Percentiles rank a stretch among this genome's conserved stretches.
These are phyloP conservation scores for Peribolospora kevripleyi DNA, from an alignment of 768 basidiomycete genomes.

Conservation along the genomic window DNA sequence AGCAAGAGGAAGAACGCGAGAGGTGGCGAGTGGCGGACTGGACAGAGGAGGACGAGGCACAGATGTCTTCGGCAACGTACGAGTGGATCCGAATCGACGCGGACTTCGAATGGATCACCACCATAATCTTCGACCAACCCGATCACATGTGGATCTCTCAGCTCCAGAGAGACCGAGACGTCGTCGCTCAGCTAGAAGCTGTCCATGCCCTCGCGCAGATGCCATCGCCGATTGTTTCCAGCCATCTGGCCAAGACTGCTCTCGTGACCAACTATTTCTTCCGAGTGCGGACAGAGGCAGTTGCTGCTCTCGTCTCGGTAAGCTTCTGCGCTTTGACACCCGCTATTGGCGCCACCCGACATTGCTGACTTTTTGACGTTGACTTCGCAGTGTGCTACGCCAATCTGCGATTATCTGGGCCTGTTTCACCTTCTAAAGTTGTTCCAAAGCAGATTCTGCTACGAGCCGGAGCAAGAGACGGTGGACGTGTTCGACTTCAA, in stretches of 20 bases:
- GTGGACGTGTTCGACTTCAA: conserved; percentile 64
- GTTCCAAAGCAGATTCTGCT: conserved; percentile 66
- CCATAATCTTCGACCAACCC: conserved; percentile 72
- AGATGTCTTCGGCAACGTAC: conserved; percentile 86
- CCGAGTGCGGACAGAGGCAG: conserved; percentile 86
- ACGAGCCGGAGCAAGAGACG: conserved; percentile 29
- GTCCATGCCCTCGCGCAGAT: conserved; percentile 44
- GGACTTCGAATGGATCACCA: conserved; percentile 97
- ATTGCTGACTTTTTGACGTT: not conserved
- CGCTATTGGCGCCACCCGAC: not conserved
- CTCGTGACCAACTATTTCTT: conserved; percentile 89
- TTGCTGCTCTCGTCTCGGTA: conserved; percentile 33
- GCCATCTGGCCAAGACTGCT: conserved; percentile 75
- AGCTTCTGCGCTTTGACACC: not conserved
- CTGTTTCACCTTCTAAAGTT: conserved; percentile 90
- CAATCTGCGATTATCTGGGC: conserved; percentile 61
- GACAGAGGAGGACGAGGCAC: conserved; percentile 74
- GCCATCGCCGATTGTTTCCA: conserved; percentile 41
- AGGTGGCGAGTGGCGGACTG: conserved; percentile 81
- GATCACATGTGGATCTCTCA: conserved; percentile 99
- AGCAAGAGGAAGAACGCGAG: conserved; percentile 49
- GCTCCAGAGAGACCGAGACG: conserved; percentile 80
- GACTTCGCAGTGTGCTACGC: conserved; percentile 46
- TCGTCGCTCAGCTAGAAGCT: conserved; percentile 94
- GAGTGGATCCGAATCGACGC: conserved; percentile 99